Percentiles rank a stretch among this genome's conserved stretches.
Evolutionary conservation across 768 basidiomycete genomes (phyloP).

Genomic region (Saitozyma podzolica): DNA sequence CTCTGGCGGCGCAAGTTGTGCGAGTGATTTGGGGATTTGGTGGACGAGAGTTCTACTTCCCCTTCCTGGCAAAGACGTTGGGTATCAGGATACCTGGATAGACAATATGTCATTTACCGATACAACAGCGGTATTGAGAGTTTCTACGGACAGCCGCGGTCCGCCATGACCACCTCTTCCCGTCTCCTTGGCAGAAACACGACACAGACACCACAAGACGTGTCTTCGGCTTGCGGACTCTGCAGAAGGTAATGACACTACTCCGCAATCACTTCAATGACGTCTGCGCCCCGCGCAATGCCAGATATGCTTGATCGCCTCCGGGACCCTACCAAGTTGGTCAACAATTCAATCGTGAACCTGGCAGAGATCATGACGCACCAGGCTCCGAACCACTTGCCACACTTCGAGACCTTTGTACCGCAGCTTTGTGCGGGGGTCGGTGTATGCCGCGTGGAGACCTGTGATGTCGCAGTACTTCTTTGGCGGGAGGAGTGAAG

Average conservation of each 20-base stretch:
- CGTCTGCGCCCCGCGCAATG: conserved; percentile 44
- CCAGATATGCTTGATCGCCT: conserved; percentile 50
- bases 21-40: no score
- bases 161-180: no score
- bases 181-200: no score
- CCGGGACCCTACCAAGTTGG: conserved; percentile 45
- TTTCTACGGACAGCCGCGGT: no score
- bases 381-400: conserved; percentile 50
- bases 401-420: conserved; percentile 55
- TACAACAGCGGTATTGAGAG: no score
- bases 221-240: no score
- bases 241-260: background rate
- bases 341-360: background rate
- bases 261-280: conserved; percentile 32
- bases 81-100: no score
- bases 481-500: conserved; percentile 53
- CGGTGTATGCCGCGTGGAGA: conserved; percentile 53
- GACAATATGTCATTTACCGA: no score
- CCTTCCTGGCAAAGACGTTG: no score
- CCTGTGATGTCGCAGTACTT: conserved; percentile 58
- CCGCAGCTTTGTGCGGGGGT: conserved; percentile 53
- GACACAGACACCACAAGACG: no score
- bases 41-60: no score
- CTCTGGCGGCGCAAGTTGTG: no score
- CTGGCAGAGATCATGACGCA: conserved; percentile 21